These are phyloP conservation scores for Musa balbisiana DNA, from an alignment of 202 grass and related monocot genomes.

Conservation along the genomic window DNA sequence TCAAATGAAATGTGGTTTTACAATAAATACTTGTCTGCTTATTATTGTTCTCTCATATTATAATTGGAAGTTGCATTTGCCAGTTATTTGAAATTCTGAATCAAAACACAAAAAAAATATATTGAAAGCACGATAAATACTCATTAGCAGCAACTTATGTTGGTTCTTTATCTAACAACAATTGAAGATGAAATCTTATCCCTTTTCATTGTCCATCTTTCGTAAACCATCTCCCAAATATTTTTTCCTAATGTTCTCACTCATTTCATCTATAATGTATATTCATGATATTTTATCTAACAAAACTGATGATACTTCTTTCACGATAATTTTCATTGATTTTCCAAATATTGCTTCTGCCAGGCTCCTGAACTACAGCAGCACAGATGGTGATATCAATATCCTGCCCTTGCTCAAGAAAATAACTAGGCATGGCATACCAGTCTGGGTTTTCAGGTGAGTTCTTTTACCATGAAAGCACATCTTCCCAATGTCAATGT, in stretches of 20 bases:
- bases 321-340: not conserved
- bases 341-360: conserved; percentile 10
- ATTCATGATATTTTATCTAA: not conserved
- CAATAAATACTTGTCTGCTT: too few species aligned
- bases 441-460: conserved; percentile 95
- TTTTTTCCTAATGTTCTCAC: too few species aligned
- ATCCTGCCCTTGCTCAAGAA: conserved; percentile 77
- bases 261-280: too few species aligned
- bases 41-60: too few species aligned
- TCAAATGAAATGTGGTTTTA: not conserved
- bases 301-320: not conserved
- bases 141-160: not conserved
- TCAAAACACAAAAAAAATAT: not conserved
- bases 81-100: not conserved
- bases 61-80: not conserved
- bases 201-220: too few species aligned
- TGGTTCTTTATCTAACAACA: not conserved
- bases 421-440: conserved; percentile 78
- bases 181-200: not conserved
- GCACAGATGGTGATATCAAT: conserved; percentile 65
- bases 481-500: not conserved
- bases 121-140: too few species aligned
- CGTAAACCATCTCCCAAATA: too few species aligned
- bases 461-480: not conserved
- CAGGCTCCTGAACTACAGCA: conserved; percentile 84